Conservation (phyloP, 225 moss, liverwort and hornwort genomes). For the Anthoceros angustus region DNA sequence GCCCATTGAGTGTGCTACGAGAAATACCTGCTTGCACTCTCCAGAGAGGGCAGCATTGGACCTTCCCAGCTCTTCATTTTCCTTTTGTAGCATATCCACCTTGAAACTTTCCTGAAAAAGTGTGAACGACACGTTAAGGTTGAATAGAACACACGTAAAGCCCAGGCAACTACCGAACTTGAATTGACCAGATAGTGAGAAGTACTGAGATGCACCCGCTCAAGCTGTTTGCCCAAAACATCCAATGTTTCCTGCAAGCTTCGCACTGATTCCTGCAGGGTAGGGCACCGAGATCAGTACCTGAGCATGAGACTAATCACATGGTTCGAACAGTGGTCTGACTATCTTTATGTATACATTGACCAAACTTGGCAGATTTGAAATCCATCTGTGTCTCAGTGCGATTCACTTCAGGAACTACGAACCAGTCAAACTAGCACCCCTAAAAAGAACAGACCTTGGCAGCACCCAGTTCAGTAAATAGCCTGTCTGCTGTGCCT, state of each 20-base stretch:
- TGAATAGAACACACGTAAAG: background rate
- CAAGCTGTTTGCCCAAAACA: slow-evolving; percentile 3
- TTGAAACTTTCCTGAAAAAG: background rate
- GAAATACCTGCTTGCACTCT: background rate
- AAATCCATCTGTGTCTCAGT: background rate
- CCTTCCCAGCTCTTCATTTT: background rate
- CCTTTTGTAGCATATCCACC: background rate
- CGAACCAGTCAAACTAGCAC: background rate
- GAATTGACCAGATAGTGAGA: background rate
- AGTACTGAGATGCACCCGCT: background rate
- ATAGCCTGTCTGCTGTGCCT: background rate
- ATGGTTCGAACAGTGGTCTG: background rate
- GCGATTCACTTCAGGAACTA: background rate
- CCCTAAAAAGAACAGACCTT: background rate
- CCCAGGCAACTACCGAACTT: background rate
- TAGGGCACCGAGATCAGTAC: background rate
- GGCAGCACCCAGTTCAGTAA: background rate
- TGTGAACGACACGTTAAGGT: background rate
- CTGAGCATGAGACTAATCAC: background rate
- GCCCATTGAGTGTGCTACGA: no score
- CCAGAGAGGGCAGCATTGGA: background rate
- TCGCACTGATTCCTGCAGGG: background rate
- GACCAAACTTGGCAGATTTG: background rate
- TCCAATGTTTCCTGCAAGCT: slow-evolving; percentile 3
- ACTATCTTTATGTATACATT: background rate